Percentiles rank a stretch among this genome's conserved stretches.
These are phyloP conservation scores for Pseudofabraea citricarpa DNA, from an alignment of 2,329 filamentous ascomycete genomes.

Conservation along the genomic window DNA sequence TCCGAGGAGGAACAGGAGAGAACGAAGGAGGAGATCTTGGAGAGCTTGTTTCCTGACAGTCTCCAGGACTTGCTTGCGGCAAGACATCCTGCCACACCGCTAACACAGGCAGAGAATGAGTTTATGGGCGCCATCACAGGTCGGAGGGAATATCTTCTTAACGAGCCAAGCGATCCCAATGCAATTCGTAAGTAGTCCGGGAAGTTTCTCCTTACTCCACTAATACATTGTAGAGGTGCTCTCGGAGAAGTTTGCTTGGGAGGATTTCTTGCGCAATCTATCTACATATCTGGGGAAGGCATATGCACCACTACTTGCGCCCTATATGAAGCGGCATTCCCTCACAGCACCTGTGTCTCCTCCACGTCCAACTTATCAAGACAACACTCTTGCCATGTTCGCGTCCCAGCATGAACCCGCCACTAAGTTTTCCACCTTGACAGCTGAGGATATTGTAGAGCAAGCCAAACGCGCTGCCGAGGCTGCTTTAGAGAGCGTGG, in stretches of 20 bases:
- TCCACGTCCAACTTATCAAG: not conserved
- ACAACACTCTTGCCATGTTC: slow-evolving; percentile 2
- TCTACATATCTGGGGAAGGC: slow-evolving; percentile 53
- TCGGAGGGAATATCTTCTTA: slow-evolving; percentile 51
- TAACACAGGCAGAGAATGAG: slow-evolving; percentile 54
- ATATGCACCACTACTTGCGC: slow-evolving; percentile 45
- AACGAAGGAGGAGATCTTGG: slow-evolving; percentile 49
- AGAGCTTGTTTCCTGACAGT: slow-evolving; percentile 54
- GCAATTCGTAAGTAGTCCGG: slow-evolving; percentile 29
- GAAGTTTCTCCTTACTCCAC: not conserved
- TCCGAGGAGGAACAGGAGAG: slow-evolving; percentile 45
- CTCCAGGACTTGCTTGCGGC: slow-evolving; percentile 48
- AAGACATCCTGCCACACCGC: slow-evolving; percentile 47
- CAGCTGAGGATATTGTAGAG: slow-evolving; percentile 9
- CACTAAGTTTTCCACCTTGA: slow-evolving; percentile 4
- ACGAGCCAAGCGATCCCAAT: slow-evolving; percentile 43
- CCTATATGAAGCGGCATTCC: slow-evolving; percentile 33
- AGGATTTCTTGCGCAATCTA: slow-evolving; percentile 56
- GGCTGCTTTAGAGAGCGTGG: slow-evolving; percentile 1
- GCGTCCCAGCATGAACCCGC: slow-evolving; percentile 1
- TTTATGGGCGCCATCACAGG: slow-evolving; percentile 50
- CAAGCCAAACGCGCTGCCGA: slow-evolving; percentile 11
- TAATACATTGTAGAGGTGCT: slow-evolving; percentile 32
- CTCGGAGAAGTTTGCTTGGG: slow-evolving; percentile 58
- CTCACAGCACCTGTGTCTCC: slow-evolving; percentile 19